These are phyloP conservation scores for Phytophthora hibernalis DNA, from an alignment of 352 stramenopile species.

Conservation along the genomic window DNA sequence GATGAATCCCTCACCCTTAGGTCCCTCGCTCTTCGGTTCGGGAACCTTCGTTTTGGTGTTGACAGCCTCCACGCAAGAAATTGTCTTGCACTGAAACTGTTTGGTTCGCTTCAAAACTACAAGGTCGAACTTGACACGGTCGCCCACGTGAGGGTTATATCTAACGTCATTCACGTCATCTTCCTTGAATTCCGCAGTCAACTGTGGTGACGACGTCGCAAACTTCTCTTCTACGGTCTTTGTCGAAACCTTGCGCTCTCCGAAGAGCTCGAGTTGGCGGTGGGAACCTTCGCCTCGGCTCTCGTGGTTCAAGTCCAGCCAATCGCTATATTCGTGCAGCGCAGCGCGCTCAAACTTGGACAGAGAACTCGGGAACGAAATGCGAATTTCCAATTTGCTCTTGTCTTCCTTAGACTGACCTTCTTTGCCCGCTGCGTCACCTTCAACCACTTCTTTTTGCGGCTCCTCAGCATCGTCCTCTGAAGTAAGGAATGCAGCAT, in stretches of 20 bases:
- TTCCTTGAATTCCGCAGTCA: slow-evolving; percentile 63
- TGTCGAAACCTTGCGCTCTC: slow-evolving; percentile 30
- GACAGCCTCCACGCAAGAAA: slow-evolving; percentile 53
- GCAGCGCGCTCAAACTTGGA: slow-evolving; percentile 72
- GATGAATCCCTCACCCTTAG: slow-evolving; percentile 65
- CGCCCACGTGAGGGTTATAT: slow-evolving; percentile 69
- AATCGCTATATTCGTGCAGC: slow-evolving; percentile 73
- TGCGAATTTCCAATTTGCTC: slow-evolving; percentile 37
- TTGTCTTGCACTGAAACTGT: slow-evolving; percentile 60
- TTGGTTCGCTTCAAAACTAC: slow-evolving; percentile 72
- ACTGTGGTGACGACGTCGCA: slow-evolving; percentile 22
- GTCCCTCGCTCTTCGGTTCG: slow-evolving; percentile 21
- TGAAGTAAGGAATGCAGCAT: slow-evolving; percentile 48
- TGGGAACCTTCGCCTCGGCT: slow-evolving; percentile 53
- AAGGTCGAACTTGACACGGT: slow-evolving; percentile 71
- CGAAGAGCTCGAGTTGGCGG: slow-evolving; percentile 48
- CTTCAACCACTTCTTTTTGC: slow-evolving; percentile 21
- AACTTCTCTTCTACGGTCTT: slow-evolving; percentile 34
- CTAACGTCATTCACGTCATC: slow-evolving; percentile 73
- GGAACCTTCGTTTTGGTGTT: slow-evolving; percentile 25
- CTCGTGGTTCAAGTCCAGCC: slow-evolving; percentile 61
- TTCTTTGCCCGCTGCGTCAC: slow-evolving; percentile 18
- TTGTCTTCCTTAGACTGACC: slow-evolving; percentile 17
- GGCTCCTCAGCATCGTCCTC: slow-evolving; percentile 18
- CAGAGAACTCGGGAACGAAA: slow-evolving; percentile 51